Percentiles rank a stretch among this genome's conserved stretches.
phyloP scores from a whole-genome alignment of 768 basidiomycete species.

The Auricularia cornea region DNA sequence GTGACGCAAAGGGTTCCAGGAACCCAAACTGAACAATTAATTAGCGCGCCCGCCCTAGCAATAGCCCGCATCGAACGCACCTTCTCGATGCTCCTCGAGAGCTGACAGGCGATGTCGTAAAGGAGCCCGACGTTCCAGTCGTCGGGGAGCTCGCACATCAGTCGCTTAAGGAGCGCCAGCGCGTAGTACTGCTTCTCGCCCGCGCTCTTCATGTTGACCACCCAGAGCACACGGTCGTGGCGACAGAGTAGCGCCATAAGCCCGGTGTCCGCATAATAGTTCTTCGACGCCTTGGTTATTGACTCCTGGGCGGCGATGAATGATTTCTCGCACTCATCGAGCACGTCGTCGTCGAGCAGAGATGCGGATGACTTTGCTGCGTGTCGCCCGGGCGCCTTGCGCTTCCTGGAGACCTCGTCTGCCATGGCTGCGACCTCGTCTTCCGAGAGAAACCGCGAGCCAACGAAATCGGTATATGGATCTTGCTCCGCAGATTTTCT shows the following conservation, averaged over 20 bases:
- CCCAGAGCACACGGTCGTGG: constrained; percentile 1
- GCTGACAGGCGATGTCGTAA: constrained; percentile 5
- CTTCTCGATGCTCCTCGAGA: background rate
- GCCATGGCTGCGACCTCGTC: constrained; percentile 15
- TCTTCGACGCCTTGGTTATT: constrained; percentile 1
- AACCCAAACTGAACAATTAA: background rate
- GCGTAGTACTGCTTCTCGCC: constrained; percentile 4
- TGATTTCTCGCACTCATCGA: constrained; percentile 5
- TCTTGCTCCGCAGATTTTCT: constrained; percentile 11
- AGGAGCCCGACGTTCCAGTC: background rate
- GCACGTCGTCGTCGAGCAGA: constrained; percentile 16
- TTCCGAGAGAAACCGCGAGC: constrained; percentile 15
- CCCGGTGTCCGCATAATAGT: constrained; percentile 3
- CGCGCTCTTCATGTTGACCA: constrained; percentile 3
- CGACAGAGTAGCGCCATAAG: constrained; percentile 2
- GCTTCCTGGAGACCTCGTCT: constrained; percentile 10
- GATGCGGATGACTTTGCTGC: background rate
- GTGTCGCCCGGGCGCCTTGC: constrained; percentile 2
- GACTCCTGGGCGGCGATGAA: constrained; percentile 7
- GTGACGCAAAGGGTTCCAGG: background rate
- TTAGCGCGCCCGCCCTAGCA: background rate
- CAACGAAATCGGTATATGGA: constrained; percentile 14
- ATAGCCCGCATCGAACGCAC: background rate
- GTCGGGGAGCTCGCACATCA: constrained; percentile 3
- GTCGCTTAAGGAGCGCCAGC: background rate